These are phyloP conservation scores for Trichoderma koningii DNA, from an alignment of 2,329 filamentous ascomycete species.

Conservation along the genomic window DNA sequence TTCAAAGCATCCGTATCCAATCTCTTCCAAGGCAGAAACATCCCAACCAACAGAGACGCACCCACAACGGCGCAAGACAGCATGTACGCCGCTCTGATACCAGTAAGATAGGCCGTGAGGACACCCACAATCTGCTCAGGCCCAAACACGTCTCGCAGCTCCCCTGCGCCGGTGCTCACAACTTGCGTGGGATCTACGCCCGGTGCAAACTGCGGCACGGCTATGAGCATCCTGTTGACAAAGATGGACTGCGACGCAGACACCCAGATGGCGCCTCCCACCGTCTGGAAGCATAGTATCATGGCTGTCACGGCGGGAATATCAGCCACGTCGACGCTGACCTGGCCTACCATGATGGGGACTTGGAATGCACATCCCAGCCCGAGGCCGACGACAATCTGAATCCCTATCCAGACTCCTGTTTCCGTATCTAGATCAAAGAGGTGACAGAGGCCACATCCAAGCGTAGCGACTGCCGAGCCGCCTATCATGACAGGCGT, in stretches of 20 bases:
- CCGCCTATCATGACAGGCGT: constrained; percentile 41
- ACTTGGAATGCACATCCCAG: constrained; percentile 48
- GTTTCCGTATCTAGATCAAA: constrained; percentile 30
- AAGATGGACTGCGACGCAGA: constrained; percentile 11
- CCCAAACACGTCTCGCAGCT: constrained; percentile 5
- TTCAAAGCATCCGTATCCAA: constrained; percentile 4
- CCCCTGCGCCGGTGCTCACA: not conserved
- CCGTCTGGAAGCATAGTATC: constrained; percentile 5
- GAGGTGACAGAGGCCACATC: constrained; percentile 47
- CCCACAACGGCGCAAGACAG: constrained; percentile 4
- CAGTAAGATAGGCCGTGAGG: not conserved
- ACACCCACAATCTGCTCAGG: not conserved
- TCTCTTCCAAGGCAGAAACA: constrained; percentile 12
- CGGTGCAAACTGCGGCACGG: not conserved
- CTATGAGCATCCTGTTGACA: not conserved
- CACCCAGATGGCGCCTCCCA: constrained; percentile 10
- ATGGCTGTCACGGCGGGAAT: constrained; percentile 13
- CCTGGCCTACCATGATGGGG: constrained; percentile 47
- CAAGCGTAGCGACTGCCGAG: constrained; percentile 37
- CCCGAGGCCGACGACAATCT: constrained; percentile 48
- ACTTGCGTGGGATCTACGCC: not conserved
- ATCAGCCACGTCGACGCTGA: constrained; percentile 19
- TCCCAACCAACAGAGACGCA: not conserved
- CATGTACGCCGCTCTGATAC: not conserved
- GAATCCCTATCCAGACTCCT: constrained; percentile 34